phyloP scores from a whole-genome alignment of 1,139 yeast genomes.

The Taphrina communis region DNA sequence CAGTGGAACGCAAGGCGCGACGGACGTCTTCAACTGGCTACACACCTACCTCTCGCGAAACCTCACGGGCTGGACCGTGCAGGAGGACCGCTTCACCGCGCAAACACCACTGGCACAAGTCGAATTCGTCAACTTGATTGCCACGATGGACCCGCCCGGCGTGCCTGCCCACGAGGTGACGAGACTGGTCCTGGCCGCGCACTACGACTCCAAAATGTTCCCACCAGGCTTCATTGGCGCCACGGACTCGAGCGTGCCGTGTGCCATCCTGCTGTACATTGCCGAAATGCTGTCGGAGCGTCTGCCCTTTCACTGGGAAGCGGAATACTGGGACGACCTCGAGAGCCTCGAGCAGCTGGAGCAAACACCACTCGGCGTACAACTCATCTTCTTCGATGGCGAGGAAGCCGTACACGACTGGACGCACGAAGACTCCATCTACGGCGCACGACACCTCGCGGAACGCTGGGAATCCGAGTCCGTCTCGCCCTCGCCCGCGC shows the following conservation, averaged over 20 bases:
- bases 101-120: slow-evolving; percentile 52
- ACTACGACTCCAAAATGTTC: slow-evolving; percentile 59
- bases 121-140: slow-evolving; percentile 59
- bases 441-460: slow-evolving; percentile 63
- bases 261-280: slow-evolving; percentile 59
- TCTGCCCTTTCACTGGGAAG: slow-evolving; percentile 48
- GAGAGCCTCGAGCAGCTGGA: slow-evolving; percentile 41
- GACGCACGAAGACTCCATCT: slow-evolving; percentile 60
- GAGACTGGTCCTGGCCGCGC: slow-evolving; percentile 60
- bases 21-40: slow-evolving; percentile 46
- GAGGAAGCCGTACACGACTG: slow-evolving; percentile 63
- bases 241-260: slow-evolving; percentile 64
- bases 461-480: slow-evolving; percentile 51
- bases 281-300: slow-evolving; percentile 53
- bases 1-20: slow-evolving; percentile 56
- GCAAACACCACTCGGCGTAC: slow-evolving; percentile 53
- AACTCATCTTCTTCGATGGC: slow-evolving; percentile 63
- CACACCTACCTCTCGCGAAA: slow-evolving; percentile 48
- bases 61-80: slow-evolving; percentile 53
- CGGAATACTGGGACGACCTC: slow-evolving; percentile 22
- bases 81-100: slow-evolving; percentile 55
- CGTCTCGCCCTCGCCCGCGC: slow-evolving; percentile 44
- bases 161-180: slow-evolving; percentile 47
- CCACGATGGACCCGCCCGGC: slow-evolving; percentile 50
- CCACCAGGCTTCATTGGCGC: slow-evolving; percentile 67